phyloP scores from a whole-genome alignment of 2,329 filamentous ascomycete genomes.

The Coniochaeta hoffmannii region DNA sequence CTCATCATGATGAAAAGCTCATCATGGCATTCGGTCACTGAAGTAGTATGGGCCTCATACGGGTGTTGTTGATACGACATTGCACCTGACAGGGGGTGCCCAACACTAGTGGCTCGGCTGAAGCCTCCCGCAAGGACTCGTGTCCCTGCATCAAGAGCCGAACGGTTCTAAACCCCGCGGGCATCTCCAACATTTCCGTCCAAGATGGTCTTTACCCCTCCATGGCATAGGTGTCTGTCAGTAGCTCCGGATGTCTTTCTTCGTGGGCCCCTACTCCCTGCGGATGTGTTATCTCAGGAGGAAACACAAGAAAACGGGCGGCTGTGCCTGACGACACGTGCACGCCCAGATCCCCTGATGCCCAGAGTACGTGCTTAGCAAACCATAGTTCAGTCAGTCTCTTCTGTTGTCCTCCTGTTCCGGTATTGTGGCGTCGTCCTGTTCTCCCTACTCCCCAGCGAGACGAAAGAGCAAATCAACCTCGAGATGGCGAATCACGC shows the following conservation, averaged over 20 bases:
- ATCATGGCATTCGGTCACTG: too few relatives aligned
- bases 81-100: background rate
- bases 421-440: background rate
- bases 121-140: background rate
- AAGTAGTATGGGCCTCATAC: too few relatives aligned
- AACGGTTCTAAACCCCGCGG: background rate
- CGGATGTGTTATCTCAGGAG: too few relatives aligned
- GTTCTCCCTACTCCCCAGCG: background rate
- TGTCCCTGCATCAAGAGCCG: background rate
- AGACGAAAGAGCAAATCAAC: background rate
- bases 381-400: background rate
- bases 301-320: background rate
- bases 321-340: background rate
- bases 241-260: background rate
- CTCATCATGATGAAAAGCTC: too few relatives aligned
- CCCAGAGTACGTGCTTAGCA: background rate
- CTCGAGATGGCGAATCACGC: constrained; percentile 7
- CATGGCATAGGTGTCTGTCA: background rate
- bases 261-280: background rate
- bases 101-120: background rate
- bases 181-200: background rate
- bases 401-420: background rate
- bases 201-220: background rate
- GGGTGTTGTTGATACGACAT: background rate
- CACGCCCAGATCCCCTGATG: background rate